Evolutionary conservation across 768 basidiomycete species (phyloP).

Genomic region (Lentinula sp.): DNA sequence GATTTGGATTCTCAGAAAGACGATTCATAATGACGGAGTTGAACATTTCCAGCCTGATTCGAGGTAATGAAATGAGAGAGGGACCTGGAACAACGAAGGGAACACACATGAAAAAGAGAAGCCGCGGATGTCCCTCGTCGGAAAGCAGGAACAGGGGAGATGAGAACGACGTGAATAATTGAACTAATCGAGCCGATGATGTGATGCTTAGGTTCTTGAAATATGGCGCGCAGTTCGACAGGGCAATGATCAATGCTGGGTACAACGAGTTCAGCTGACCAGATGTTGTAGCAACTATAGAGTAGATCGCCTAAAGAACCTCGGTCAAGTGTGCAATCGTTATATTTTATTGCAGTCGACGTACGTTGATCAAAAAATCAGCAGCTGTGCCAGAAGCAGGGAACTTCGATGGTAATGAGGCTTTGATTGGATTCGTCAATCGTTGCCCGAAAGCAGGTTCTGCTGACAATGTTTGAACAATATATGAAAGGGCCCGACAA

Average conservation of each 20-base stretch:
- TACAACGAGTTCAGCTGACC: slow-evolving; percentile 80
- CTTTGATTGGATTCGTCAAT: slow-evolving; percentile 57
- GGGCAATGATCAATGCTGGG: slow-evolving; percentile 85
- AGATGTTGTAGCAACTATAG: slow-evolving; percentile 84
- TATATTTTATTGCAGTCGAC: slow-evolving; percentile 17
- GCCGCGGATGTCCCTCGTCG: slow-evolving; percentile 91
- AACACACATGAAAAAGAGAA: slow-evolving; percentile 82
- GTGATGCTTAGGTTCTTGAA: slow-evolving; percentile 76
- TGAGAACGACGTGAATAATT: slow-evolving; percentile 88
- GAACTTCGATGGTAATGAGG: slow-evolving; percentile 74
- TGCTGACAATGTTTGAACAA: slow-evolving; percentile 86
- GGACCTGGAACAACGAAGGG: background rate
- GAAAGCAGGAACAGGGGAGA: slow-evolving; percentile 84
- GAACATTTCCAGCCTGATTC: slow-evolving; percentile 79
- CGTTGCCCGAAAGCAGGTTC: slow-evolving; percentile 73
- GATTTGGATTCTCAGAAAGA: slow-evolving; percentile 77
- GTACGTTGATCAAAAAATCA: slow-evolving; percentile 84
- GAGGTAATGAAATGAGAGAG: background rate
- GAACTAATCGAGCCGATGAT: slow-evolving; percentile 77
- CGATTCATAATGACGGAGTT: slow-evolving; percentile 79
- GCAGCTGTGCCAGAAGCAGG: slow-evolving; percentile 63
- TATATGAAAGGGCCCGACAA: slow-evolving; percentile 84
- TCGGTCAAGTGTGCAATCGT: slow-evolving; percentile 7
- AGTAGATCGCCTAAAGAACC: slow-evolving; percentile 68
- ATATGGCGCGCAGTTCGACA: slow-evolving; percentile 86